phyloP scores from a whole-genome alignment of 345 rosid genomes.

The Aegle marmelos region DNA sequence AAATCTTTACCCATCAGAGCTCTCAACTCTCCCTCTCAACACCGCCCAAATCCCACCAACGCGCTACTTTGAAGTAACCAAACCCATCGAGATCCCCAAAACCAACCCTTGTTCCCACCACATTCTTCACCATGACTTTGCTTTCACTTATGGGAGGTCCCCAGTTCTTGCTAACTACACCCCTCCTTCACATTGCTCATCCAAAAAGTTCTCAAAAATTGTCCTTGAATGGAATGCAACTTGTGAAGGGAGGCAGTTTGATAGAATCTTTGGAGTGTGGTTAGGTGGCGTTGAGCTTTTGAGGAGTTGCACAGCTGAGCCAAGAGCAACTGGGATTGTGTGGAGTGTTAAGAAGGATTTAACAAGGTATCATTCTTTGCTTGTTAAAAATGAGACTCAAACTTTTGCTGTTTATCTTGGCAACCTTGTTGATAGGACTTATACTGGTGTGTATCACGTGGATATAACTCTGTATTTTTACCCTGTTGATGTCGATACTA shows the following conservation, averaged over 20 bases:
- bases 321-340: slow-evolving; percentile 56
- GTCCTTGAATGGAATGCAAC: slow-evolving; percentile 82
- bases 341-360: slow-evolving; percentile 84
- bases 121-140: slow-evolving; percentile 72
- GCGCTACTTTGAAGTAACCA: slow-evolving; percentile 74
- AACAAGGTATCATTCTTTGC: slow-evolving; percentile 72
- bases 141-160: slow-evolving; percentile 58
- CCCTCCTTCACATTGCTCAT: slow-evolving; percentile 57
- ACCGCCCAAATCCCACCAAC: slow-evolving; percentile 38
- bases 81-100: slow-evolving; percentile 43
- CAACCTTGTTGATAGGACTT: slow-evolving; percentile 55
- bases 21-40: slow-evolving; percentile 7
- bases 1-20: slow-evolving; percentile 15
- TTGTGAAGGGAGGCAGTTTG: slow-evolving; percentile 72
- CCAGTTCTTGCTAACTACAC: slow-evolving; percentile 70
- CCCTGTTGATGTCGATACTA: slow-evolving; percentile 30
- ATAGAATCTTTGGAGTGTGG: slow-evolving; percentile 90
- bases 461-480: slow-evolving; percentile 62
- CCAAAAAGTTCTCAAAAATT: slow-evolving; percentile 55
- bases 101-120: slow-evolving; percentile 48
- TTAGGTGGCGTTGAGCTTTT: slow-evolving; percentile 86
- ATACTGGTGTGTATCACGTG: slow-evolving; percentile 84
- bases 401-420: slow-evolving; percentile 65
- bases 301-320: slow-evolving; percentile 96
- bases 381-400: slow-evolving; percentile 51